phyloP scores from a whole-genome alignment of 2,329 filamentous ascomycete genomes.

The Hypomyces perniciosus region DNA sequence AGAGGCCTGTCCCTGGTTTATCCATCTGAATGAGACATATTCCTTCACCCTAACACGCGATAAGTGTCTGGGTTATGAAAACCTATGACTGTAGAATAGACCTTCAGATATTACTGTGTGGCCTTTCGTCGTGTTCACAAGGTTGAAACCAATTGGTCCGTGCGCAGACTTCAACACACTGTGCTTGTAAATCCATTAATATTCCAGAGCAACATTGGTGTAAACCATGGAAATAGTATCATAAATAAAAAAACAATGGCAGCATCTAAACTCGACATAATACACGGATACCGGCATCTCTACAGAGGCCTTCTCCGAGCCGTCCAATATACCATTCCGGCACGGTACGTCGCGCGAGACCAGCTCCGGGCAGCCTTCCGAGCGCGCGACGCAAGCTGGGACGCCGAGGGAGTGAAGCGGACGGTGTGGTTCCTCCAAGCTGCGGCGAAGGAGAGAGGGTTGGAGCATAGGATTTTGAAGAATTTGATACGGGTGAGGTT shows the following conservation, averaged over 20 bases:
- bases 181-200: too few relatives aligned
- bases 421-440: constrained; percentile 66
- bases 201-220: too few relatives aligned
- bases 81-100: too few relatives aligned
- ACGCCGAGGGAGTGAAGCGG: constrained; percentile 49
- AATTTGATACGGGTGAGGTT: constrained; percentile 48
- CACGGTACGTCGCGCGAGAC: constrained; percentile 56
- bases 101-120: too few relatives aligned
- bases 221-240: background rate
- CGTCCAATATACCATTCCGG: constrained; percentile 64
- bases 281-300: constrained; percentile 64
- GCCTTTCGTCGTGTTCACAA: too few relatives aligned
- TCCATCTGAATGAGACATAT: too few relatives aligned
- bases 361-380: constrained; percentile 56
- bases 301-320: constrained; percentile 63
- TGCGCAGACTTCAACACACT: too few relatives aligned
- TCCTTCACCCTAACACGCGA: too few relatives aligned
- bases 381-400: constrained; percentile 37
- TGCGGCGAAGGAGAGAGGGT: constrained; percentile 55
- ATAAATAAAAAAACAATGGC: constrained; percentile 15
- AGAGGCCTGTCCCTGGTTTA: too few relatives aligned
- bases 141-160: too few relatives aligned
- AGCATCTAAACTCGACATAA: constrained; percentile 35
- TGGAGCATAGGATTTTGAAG: constrained; percentile 68
- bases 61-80: too few relatives aligned